These are phyloP conservation scores for Colletotrichum sp. DNA, from an alignment of 2,329 filamentous ascomycete species.

Conservation along the genomic window DNA sequence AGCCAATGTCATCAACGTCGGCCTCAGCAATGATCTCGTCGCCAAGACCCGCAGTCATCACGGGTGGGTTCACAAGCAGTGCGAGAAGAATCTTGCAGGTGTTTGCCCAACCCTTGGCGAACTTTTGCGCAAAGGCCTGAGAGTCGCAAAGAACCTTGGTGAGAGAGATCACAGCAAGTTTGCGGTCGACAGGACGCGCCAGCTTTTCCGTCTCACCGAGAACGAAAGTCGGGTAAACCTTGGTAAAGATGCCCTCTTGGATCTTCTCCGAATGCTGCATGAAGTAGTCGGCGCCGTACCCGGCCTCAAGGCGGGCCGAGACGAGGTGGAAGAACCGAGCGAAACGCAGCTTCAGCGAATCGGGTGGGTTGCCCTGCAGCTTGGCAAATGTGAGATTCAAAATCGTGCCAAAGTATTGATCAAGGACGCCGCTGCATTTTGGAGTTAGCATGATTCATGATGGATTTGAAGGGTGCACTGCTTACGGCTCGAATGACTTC, in stretches of 20 bases:
- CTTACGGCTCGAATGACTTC: conserved; percentile 73
- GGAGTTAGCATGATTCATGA: not conserved
- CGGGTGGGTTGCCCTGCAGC: conserved; percentile 71
- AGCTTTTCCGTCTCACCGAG: conserved; percentile 90
- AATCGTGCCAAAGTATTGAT: conserved; percentile 80
- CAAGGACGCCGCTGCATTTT: conserved; percentile 62
- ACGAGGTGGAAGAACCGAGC: conserved; percentile 95
- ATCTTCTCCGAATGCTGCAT: conserved; percentile 83
- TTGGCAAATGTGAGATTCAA: conserved; percentile 82
- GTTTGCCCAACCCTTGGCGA: conserved; percentile 88
- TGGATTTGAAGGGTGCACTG: conserved; percentile 20
- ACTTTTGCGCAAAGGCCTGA: conserved; percentile 79
- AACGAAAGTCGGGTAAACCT: conserved; percentile 86
- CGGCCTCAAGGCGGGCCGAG: conserved; percentile 76
- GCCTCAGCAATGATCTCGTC: conserved; percentile 84
- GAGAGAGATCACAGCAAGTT: conserved; percentile 90
- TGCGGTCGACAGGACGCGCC: conserved; percentile 85
- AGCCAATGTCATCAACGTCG: conserved; percentile 93
- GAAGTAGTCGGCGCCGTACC: conserved; percentile 93
- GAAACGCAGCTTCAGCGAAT: conserved; percentile 86
- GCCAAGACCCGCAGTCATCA: conserved; percentile 65
- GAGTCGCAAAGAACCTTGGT: conserved; percentile 92
- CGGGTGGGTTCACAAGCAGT: conserved; percentile 85
- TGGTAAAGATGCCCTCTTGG: conserved; percentile 80
- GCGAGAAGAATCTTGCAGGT: conserved; percentile 91